These are phyloP conservation scores for Fusarium gaditjirri DNA, from an alignment of 2,329 filamentous ascomycete species.

Conservation along the genomic window DNA sequence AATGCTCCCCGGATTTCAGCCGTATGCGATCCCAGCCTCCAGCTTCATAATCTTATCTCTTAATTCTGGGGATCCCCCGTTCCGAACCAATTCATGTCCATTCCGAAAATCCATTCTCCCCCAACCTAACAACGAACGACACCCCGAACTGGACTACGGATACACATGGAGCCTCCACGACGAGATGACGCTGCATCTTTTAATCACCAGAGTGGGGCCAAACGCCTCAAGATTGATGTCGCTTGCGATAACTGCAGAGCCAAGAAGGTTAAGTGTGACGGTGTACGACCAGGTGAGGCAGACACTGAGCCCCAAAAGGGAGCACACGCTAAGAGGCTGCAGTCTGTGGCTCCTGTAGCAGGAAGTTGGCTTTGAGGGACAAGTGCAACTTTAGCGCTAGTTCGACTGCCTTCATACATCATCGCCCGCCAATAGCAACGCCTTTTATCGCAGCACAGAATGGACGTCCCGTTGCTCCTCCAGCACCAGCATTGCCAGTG, in stretches of 20 bases:
- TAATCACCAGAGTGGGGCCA: conserved; percentile 36
- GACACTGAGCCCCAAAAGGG: background rate
- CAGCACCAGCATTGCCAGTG: background rate
- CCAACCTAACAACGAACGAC: background rate
- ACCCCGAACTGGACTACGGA: background rate
- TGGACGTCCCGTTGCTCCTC: background rate
- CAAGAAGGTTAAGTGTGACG: conserved; percentile 57
- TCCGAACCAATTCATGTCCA: conserved; percentile 18
- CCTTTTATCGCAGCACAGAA: background rate
- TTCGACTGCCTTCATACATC: background rate
- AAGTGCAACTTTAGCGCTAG: conserved; percentile 44
- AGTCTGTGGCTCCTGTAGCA: conserved; percentile 49
- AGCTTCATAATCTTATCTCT: background rate
- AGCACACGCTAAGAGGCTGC: background rate
- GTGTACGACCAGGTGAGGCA: conserved; percentile 50
- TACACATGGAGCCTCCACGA: conserved; percentile 30
- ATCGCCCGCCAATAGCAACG: background rate
- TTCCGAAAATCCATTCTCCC: conserved; percentile 5
- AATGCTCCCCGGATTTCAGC: background rate
- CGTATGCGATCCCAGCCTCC: background rate
- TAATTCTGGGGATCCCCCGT: background rate
- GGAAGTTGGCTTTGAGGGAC: conserved; percentile 44
- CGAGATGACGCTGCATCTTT: background rate
- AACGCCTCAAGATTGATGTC: conserved; percentile 57
- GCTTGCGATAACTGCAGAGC: conserved; percentile 56